Conservation (phyloP, 192 early-diverging fungal species). For the Coemansia sp. region DNA sequence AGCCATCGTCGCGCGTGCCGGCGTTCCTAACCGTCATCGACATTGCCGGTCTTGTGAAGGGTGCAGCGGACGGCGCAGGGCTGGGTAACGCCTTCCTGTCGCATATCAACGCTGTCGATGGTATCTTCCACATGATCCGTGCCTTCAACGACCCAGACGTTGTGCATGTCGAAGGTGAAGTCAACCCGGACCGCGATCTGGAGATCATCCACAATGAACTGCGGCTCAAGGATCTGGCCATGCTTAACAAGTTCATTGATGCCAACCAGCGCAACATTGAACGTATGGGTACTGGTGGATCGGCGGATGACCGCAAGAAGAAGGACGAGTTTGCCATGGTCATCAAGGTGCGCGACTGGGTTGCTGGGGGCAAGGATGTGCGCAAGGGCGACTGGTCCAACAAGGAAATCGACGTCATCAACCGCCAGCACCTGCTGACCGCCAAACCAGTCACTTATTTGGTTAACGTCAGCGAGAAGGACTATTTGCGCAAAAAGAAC, state of each 20-base stretch:
- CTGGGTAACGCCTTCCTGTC: constrained; percentile 94
- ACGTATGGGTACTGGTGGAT: constrained; percentile 75
- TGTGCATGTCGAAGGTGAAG: constrained; percentile 87
- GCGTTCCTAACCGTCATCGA: constrained; percentile 91
- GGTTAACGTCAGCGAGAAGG: constrained; percentile 85
- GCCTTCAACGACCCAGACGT: constrained; percentile 93
- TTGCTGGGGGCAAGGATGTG: constrained; percentile 81
- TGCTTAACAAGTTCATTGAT: constrained; percentile 73
- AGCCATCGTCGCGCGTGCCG: constrained; percentile 65
- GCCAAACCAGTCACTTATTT: constrained; percentile 97
- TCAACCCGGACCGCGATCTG: constrained; percentile 91
- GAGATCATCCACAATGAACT: constrained; percentile 95
- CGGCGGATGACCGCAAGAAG: constrained; percentile 82
- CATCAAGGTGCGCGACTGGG: constrained; percentile 74
- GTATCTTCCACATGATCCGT: constrained; percentile 80
- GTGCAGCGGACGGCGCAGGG: constrained; percentile 73
- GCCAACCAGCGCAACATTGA: constrained; percentile 66
- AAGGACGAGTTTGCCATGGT: constrained; percentile 81
- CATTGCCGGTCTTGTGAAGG: constrained; percentile 98
- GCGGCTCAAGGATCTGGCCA: constrained; percentile 89
- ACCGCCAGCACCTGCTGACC: constrained; percentile 80
- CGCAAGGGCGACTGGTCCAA: constrained; percentile 87
- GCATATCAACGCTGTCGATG: constrained; percentile 85
- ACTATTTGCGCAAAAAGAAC: constrained; percentile 94
- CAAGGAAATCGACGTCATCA: constrained; percentile 92